A percentile compares a stretch with the other conserved stretches of the same genome.
Conservation (phyloP, 1,284 basidiomycete genomes). For the Neolentinus lepideus region DNA sequence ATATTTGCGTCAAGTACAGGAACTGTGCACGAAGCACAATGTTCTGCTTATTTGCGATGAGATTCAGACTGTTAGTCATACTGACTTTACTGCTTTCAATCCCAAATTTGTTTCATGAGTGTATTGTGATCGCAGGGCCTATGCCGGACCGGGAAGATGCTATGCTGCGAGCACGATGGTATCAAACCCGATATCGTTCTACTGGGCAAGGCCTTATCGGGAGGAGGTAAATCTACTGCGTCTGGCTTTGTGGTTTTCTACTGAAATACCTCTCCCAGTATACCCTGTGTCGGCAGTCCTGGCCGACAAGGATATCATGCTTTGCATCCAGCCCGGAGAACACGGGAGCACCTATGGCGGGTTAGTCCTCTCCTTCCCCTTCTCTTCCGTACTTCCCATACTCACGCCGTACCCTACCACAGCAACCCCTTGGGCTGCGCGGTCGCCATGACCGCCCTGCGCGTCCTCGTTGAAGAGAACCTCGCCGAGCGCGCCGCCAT, state of each 20-base stretch:
- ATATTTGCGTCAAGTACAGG: slow-evolving; percentile 75
- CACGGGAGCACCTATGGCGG: slow-evolving; percentile 97
- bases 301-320: slow-evolving; percentile 87
- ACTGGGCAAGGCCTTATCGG: slow-evolving; percentile 93
- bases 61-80: slow-evolving; percentile 76
- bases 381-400: slow-evolving; percentile 2
- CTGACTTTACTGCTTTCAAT: neutral
- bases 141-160: slow-evolving; percentile 81
- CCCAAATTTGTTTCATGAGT: too few relatives aligned
- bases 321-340: slow-evolving; percentile 94
- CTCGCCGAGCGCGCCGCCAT: slow-evolving; percentile 72
- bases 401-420: neutral
- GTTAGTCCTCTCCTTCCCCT: slow-evolving; percentile 32
- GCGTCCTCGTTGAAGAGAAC: slow-evolving; percentile 84
- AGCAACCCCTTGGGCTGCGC: slow-evolving; percentile 96
- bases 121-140: too few relatives aligned
- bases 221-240: slow-evolving; percentile 56
- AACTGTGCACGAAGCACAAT: slow-evolving; percentile 90
- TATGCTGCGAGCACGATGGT: slow-evolving; percentile 84
- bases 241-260: neutral
- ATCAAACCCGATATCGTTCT: slow-evolving; percentile 91
- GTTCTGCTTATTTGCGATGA: slow-evolving; percentile 96
- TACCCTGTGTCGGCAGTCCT: slow-evolving; percentile 97
- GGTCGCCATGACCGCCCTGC: slow-evolving; percentile 86
- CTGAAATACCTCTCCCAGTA: slow-evolving; percentile 35